These are phyloP conservation scores for Rhynchospora pubera DNA, from an alignment of 176 grass and related monocot genomes.

Conservation along the genomic window DNA sequence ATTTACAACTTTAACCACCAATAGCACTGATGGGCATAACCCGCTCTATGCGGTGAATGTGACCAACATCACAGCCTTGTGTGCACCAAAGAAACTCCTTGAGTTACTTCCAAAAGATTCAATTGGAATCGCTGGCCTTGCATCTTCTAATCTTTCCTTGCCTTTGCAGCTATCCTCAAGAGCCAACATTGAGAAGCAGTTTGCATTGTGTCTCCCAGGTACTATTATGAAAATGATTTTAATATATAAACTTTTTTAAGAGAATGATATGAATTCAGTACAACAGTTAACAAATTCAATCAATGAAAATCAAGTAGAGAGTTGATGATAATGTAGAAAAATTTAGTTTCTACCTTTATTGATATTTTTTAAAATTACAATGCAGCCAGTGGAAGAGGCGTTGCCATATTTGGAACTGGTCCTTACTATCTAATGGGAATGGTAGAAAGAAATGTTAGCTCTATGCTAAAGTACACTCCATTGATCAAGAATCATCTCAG, in stretches of 20 bases:
- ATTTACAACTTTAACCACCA: not conserved
- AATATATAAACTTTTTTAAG: too few species aligned
- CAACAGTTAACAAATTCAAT: too few species aligned
- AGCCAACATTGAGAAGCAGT: conserved; percentile 19
- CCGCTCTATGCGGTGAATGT: conserved; percentile 8
- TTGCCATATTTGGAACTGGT: conserved; percentile 25
- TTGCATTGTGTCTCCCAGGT: conserved; percentile 45
- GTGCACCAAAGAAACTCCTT: conserved; percentile 20
- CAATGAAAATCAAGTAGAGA: too few species aligned
- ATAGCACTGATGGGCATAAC: conserved; percentile 45
- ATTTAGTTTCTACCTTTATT: too few species aligned
- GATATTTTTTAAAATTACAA: too few species aligned
- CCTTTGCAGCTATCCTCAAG: conserved; percentile 31
- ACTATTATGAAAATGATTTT: not conserved
- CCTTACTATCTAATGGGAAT: conserved; percentile 27
- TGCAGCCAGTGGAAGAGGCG: not conserved
- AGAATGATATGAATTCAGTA: too few species aligned
- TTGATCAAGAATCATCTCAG: not conserved
- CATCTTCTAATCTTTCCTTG: conserved; percentile 3
- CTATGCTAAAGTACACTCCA: conserved; percentile 10
- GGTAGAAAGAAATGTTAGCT: not conserved
- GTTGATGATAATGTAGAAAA: too few species aligned
- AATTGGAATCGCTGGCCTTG: conserved; percentile 38
- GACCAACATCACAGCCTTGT: not conserved
- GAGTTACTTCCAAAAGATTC: not conserved